phyloP scores from a whole-genome alignment of 352 stramenopile species.

The Thalassiosira pacifica region DNA sequence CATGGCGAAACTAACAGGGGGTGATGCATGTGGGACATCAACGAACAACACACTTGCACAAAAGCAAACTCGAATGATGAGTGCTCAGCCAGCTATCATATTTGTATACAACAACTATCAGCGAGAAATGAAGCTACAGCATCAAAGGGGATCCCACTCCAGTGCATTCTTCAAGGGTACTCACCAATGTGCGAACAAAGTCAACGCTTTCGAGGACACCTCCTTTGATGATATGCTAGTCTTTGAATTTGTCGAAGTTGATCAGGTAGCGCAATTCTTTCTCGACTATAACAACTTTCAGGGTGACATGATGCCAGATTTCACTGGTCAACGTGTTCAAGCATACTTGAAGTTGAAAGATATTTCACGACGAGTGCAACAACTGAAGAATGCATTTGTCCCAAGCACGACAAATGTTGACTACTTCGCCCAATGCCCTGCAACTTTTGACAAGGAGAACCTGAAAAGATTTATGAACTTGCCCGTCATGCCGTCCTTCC shows the following conservation, averaged over 20 bases:
- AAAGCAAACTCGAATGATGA: background rate
- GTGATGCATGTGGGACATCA: background rate
- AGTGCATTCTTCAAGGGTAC: conserved; percentile 41
- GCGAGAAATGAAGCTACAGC: background rate
- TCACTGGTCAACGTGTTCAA: background rate
- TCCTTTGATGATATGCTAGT: conserved; percentile 10
- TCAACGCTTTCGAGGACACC: background rate
- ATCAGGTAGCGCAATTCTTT: background rate
- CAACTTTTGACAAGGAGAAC: too few species aligned
- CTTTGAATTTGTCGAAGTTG: background rate
- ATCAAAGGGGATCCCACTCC: conserved; percentile 18
- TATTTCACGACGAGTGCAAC: background rate
- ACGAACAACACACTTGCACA: background rate
- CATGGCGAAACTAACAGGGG: conserved; percentile 13
- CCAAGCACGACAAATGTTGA: background rate
- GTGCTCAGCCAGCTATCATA: background rate
- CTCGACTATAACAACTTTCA: background rate
- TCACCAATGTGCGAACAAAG: conserved; percentile 12
- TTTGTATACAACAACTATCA: conserved; percentile 44
- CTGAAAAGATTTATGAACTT: too few species aligned
- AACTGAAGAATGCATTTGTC: background rate
- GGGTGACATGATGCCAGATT: background rate
- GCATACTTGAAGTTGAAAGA: conserved; percentile 11
- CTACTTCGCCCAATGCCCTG: conserved; percentile 5
- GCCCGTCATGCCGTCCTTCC: too few species aligned